phyloP scores from a whole-genome alignment of 2,329 filamentous ascomycete species.

The Biscogniauxia marginata region DNA sequence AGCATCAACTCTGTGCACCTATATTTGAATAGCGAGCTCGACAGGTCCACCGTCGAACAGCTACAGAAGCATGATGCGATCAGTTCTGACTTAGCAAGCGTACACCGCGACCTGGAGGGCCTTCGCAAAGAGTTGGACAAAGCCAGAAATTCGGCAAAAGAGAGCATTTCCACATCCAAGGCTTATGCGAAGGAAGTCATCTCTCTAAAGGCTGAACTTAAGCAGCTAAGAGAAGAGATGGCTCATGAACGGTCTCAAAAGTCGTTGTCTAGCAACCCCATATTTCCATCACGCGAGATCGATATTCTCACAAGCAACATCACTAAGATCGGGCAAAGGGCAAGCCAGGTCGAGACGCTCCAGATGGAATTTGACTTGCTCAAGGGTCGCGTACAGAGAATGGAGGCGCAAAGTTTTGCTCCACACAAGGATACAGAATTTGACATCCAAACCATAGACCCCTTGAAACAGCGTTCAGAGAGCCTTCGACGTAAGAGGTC shows the following conservation, averaged over 20 bases:
- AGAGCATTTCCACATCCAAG: constrained; percentile 23
- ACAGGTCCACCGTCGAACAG: constrained; percentile 2
- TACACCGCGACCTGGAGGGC: constrained; percentile 3
- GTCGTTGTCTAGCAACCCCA: constrained; percentile 4
- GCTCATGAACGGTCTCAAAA: constrained; percentile 24
- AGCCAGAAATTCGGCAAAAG: constrained; percentile 24
- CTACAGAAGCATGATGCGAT: constrained; percentile 9
- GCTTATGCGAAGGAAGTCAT: constrained; percentile 33
- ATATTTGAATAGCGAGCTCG: constrained; percentile 18
- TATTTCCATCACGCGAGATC: constrained; percentile 34
- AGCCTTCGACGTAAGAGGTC: constrained; percentile 8
- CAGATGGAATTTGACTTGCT: constrained; percentile 44
- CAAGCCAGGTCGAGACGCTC: constrained; percentile 39
- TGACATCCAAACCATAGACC: background rate
- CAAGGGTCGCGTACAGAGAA: constrained; percentile 36
- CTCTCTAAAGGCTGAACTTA: constrained; percentile 34
- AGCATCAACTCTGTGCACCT: constrained; percentile 23
- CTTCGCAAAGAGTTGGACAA: constrained; percentile 15
- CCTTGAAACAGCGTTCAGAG: background rate
- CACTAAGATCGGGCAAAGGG: constrained; percentile 37
- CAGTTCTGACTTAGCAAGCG: constrained; percentile 6
- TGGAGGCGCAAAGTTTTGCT: constrained; percentile 27
- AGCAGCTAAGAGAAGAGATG: constrained; percentile 30
- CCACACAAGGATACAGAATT: constrained; percentile 4
- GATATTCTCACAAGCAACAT: constrained; percentile 41